Evolutionary conservation across 2,329 filamentous ascomycete species (phyloP), one percentile per base, ranked within the genome.

Genomic region (Scedosporium dehoogii): DNA sequence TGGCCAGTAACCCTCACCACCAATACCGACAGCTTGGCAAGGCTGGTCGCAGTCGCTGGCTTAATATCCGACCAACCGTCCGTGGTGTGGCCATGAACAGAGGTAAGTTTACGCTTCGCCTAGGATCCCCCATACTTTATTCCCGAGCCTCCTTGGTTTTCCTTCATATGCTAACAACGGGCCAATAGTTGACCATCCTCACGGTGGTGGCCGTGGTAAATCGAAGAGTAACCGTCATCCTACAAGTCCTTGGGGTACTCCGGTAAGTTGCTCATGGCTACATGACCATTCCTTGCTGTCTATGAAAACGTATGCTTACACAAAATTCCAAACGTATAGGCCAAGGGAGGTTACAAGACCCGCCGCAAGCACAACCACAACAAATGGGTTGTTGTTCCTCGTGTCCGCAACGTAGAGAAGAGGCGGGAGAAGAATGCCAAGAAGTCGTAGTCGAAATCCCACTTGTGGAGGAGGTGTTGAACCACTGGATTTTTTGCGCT

Each of bases 71-170:
- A 68, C 94, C 94, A 16, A 97, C 94, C 0, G 94, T 99, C 55
- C 87, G 96, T 80, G 96, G 94, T 88, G 79, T 97, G 69, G 94
- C 96, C 66, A 99, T 99, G 96, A 99, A 99, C 80, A 92, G 93
- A 74, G 85, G 89, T 91, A 78, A 72, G 83, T 74, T 48, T 38
- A 10, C 33, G 10, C 33, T 38, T 38, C 33, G 14, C 4, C 2
- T 3, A 25, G 44, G 23, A 23, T 21, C 3, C 18, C 18, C n/a
- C 4, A 3, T 23, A 14, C 21, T 21, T 33, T 6, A n/a, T 14
- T 42, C 12, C 12, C 12, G 38, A 27, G 9, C 25, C 16, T 56
- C 14, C 14, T 27, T 3, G n/a, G 46, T 21, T 21, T 46, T 27
- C 16, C 16, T 18, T 48, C 25, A 51, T 21, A 60, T 16, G n/a